Evolutionary conservation across 2,329 filamentous ascomycete genomes (phyloP), one percentile per base, ranked within the genome.

Genomic region (Cytospora schulzeri): DNA sequence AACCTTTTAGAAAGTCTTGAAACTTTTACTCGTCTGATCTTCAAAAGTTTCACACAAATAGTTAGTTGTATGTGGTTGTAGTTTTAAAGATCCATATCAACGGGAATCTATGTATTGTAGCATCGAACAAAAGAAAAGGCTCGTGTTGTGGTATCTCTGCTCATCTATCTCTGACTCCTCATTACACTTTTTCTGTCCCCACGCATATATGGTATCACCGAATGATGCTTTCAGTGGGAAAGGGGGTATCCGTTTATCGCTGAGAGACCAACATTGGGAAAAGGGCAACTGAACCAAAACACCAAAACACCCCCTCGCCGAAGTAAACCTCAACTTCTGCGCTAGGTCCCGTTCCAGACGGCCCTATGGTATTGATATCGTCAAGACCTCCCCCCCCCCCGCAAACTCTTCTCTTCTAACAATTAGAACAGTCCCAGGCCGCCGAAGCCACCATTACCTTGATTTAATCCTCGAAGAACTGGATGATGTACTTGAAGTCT

Each of bases 401-500:
- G n/a, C n/a, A n/a, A n/a, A 33, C 9, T 41, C 11, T 17, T 9
- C 12, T 31, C 26, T 31, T 14, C 9, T 69, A 12, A 14, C 12
- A 11, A 15, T 15, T 35, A 35, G 14, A 35, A 12, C 33, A 7
- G 29, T 7, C 31, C 31, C 8, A 4, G 8, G 31, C 31, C 6
- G 31, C 31, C 8, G 12, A 6, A 11, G n/a, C n/a, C n/a, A n/a
- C n/a, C n/a, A n/a, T n/a, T n/a, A 9, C 29, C 29, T 31, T 31
- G 29, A 31, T 9, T 61, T 51, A 67, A 15, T 91, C 91, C 76
- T 94, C 91, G 76, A 97, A 95, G 80, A 96, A 97, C 74, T 89
- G 91, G 79, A 97, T 83, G 70, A 97, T 87, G n/a, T 93, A 92
- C 74, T 91, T 87, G 67, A 93, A 87, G 52, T 93, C 93, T 67